Percentiles rank a stretch among this genome's conserved stretches.
Evolutionary conservation across 805 yeast species (phyloP).

Genomic region (Ogataea paraovalis): DNA sequence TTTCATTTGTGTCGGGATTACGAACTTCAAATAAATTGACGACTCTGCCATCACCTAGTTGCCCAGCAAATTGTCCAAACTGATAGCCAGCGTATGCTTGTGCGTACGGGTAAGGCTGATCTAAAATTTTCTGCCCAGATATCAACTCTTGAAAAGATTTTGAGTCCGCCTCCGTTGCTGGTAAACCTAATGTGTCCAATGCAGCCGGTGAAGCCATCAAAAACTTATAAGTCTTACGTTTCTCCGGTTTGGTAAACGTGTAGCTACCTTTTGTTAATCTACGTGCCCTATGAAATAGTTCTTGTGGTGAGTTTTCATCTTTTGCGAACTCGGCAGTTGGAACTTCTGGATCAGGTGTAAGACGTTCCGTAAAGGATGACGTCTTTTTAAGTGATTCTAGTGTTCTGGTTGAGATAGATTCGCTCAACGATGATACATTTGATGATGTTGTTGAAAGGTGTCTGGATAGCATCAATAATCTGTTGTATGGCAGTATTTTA

Average conservation of each 20-base stretch:
- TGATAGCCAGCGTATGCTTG: constrained; percentile 96
- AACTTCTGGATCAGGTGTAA: constrained; percentile 29
- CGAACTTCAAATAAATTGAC: constrained; percentile 71
- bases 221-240: constrained; percentile 47
- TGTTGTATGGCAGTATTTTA: neutral
- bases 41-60: constrained; percentile 93
- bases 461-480: constrained; percentile 10
- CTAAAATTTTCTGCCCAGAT: constrained; percentile 51
- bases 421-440: neutral
- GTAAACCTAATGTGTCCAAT: constrained; percentile 56
- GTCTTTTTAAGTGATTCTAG: constrained; percentile 26
- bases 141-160: constrained; percentile 46
- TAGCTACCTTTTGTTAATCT: constrained; percentile 57
- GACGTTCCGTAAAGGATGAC: constrained; percentile 24
- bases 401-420: constrained; percentile 4
- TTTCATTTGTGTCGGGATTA: constrained; percentile 36
- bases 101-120: constrained; percentile 65
- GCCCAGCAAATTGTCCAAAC: constrained; percentile 96
- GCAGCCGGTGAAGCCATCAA: constrained; percentile 60
- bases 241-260: constrained; percentile 70
- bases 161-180: constrained; percentile 24
- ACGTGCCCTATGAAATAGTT: constrained; percentile 49
- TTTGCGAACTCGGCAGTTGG: constrained; percentile 26
- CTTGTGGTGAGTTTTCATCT: constrained; percentile 25
- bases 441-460: constrained; percentile 6